These are phyloP conservation scores for Eucalyptus microcorys DNA, from an alignment of 345 rosid genomes.

Conservation along the genomic window DNA sequence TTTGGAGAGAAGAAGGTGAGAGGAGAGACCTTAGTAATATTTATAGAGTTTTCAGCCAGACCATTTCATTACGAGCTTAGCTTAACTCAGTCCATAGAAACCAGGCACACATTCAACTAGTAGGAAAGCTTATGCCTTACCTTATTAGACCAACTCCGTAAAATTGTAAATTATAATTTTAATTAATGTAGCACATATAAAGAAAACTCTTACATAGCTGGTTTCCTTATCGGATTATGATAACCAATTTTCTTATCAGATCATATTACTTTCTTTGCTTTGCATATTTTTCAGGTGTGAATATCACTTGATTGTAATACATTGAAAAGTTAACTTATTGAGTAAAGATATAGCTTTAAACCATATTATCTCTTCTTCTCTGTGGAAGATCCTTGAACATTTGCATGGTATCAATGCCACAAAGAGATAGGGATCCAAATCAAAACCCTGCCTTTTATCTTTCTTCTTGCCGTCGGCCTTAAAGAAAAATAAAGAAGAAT, in stretches of 20 bases:
- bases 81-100: no score
- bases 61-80: no score
- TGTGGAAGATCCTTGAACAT: background rate
- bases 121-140: no score
- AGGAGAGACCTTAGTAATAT: no score
- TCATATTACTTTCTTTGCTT: background rate
- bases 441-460: background rate
- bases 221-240: background rate
- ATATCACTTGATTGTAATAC: background rate
- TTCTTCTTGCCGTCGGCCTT: background rate
- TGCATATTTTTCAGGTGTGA: background rate
- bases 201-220: no score
- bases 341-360: background rate
- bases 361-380: background rate
- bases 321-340: background rate
- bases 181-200: no score
- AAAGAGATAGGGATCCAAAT: background rate
- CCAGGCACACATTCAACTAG: rapidly evolving
- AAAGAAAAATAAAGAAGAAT: background rate
- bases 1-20: no score
- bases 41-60: no score
- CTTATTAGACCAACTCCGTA: no score
- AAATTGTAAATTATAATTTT: no score
- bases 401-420: background rate
- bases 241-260: background rate